Base-by-base conservation (phyloP, 768 basidiomycete genomes). In the Phlebiopsis flavidoalba region DNA sequence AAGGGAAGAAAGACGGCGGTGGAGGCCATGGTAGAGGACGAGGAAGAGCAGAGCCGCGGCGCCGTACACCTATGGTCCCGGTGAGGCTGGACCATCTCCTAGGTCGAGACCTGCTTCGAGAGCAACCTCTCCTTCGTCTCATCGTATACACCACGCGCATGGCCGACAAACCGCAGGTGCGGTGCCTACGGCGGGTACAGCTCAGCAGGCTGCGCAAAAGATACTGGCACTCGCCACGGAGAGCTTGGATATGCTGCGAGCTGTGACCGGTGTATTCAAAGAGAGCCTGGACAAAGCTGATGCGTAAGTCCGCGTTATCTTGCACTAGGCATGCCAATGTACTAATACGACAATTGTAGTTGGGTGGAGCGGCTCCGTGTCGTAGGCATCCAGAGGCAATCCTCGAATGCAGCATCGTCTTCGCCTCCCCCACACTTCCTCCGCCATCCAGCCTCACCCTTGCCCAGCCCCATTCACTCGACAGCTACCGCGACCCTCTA, bases 181-280 rank as follows among this genome's bases (percentile, higher is more conserved):
- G 57, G 70, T 66, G 2, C 71, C 75, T 5, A 79, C 77, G 0
- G 79, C 82, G 0, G 78, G 83, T 37, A 76, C 84, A 6, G 91
- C 90, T 1, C 79, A 83, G 22, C 79, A 85, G 15, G 89, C 93
- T 31, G 91, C 94, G 10, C 88, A 91, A 70, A 77, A 89, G 54
- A 87, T 96, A 19, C 71, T 96, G 65, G 85, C 87, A 8, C 83
- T 96, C 8, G 93, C 94, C 12, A 89, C 89, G 14, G 95, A 96
- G 76, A 94, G 93, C 69, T 69, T 96, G 72, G 93, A 96, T 69
- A 95, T 95, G 92, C 86, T 96, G 80, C 79, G 87, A 31, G 85
- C 90, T 31, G 91, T 95, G 31, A 91, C 91, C n/a, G 81, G 83
- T 4, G 91, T 95, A 22, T 89, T 95, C 62, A 88, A 86, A 67